These are phyloP conservation scores for Pseudogymnoascus sp. DNA, from an alignment of 2,329 filamentous ascomycete genomes.

Conservation along the genomic window DNA sequence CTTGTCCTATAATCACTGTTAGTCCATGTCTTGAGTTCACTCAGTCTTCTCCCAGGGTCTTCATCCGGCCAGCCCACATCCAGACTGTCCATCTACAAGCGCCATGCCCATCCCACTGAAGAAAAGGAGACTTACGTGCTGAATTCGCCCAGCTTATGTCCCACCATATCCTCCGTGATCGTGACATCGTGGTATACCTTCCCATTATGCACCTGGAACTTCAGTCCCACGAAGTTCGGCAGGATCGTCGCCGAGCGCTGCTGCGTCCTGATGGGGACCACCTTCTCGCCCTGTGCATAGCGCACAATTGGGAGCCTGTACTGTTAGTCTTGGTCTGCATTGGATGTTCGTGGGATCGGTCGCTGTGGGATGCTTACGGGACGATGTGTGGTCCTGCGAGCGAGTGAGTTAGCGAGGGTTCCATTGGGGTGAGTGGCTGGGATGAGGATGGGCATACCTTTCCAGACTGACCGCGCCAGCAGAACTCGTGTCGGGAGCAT, in stretches of 20 bases:
- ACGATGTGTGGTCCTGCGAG: constrained; percentile 58
- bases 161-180: constrained; percentile 71
- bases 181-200: constrained; percentile 60
- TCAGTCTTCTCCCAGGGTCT: background rate
- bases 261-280: constrained; percentile 59
- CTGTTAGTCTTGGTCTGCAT: constrained; percentile 29
- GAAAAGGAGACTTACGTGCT: constrained; percentile 46
- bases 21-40: constrained; percentile 2
- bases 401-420: constrained; percentile 19
- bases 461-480: constrained; percentile 61
- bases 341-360: constrained; percentile 12
- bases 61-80: background rate
- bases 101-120: background rate
- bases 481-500: constrained; percentile 54
- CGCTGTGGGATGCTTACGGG: constrained; percentile 43
- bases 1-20: constrained; percentile 44
- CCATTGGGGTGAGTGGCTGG: constrained; percentile 3
- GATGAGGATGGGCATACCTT: constrained; percentile 42
- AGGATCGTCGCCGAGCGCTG: constrained; percentile 64
- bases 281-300: constrained; percentile 40
- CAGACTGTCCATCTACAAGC: background rate
- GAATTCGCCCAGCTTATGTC: constrained; percentile 67
- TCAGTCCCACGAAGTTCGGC: constrained; percentile 62
- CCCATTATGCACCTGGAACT: constrained; percentile 65
- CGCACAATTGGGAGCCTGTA: constrained; percentile 45